Conservation (phyloP, 176 grass and related monocot genomes). For the Paspalum vaginatum region DNA sequence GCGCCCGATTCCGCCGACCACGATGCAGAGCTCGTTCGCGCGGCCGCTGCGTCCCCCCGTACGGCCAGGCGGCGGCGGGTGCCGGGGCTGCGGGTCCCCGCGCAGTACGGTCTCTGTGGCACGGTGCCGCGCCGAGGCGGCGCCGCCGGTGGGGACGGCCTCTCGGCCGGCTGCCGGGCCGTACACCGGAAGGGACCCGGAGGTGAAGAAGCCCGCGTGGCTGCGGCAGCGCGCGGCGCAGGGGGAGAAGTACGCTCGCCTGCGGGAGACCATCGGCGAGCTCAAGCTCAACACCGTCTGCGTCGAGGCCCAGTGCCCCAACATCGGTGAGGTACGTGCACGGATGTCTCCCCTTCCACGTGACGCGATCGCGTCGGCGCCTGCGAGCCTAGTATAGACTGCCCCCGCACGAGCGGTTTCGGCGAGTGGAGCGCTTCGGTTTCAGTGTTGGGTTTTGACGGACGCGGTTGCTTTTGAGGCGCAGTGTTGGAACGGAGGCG, state of each 20-base stretch:
- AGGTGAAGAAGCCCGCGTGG: slow-evolving; percentile 82
- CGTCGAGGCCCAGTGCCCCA: slow-evolving; percentile 91
- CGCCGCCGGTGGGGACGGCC: slow-evolving; percentile 24
- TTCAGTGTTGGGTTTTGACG: not conserved
- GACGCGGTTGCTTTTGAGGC: not conserved
- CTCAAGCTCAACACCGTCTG: slow-evolving; percentile 93
- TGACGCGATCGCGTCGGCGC: not conserved
- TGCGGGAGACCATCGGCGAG: slow-evolving; percentile 68
- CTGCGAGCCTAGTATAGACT: not conserved
- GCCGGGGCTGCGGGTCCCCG: not conserved
- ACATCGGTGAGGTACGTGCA: slow-evolving; percentile 80
- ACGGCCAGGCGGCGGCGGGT: not conserved
- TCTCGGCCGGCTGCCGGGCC: slow-evolving; percentile 36
- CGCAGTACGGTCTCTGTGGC: not conserved
- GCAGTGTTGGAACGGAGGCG: slow-evolving; percentile 94
- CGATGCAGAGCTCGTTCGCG: slow-evolving; percentile 48
- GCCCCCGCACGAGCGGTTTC: not conserved
- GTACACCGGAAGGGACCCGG: slow-evolving; percentile 64
- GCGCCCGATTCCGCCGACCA: slow-evolving; percentile 31
- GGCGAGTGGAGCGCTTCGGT: not conserved
- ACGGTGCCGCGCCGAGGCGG: slow-evolving; percentile 41
- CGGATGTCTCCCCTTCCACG: not conserved
- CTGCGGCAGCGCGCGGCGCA: slow-evolving; percentile 76
- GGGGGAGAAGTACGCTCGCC: slow-evolving; percentile 68
- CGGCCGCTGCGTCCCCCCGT: slow-evolving; percentile 18